A percentile compares a stretch with the other conserved stretches of the same genome.
Conservation (phyloP, 768 basidiomycete genomes). For the Serendipita vermifera region DNA sequence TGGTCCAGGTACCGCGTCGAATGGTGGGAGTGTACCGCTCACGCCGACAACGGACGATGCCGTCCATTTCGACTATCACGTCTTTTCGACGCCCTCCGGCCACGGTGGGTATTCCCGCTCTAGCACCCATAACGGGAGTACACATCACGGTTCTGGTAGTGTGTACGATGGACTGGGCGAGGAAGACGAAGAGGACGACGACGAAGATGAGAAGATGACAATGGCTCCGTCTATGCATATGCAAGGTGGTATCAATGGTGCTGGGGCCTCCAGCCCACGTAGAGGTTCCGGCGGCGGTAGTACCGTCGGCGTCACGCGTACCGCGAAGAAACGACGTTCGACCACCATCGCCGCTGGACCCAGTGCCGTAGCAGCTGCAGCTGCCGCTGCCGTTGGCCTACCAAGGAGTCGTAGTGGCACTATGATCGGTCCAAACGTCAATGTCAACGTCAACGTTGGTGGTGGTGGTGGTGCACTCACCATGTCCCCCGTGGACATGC, state of each 20-base stretch:
- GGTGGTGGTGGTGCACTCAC: background rate
- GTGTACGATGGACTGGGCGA: background rate
- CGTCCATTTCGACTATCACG: background rate
- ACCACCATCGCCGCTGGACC: conserved; percentile 2
- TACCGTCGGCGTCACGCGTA: background rate
- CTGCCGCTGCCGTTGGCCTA: background rate
- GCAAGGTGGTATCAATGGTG: no score
- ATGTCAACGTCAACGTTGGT: background rate
- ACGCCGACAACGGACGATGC: background rate
- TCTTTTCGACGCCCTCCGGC: no score
- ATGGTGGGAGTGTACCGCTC: conserved; percentile 5
- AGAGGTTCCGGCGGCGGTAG: no score
- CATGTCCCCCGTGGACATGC: background rate
- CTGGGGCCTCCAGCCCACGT: no score
- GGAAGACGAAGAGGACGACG: background rate
- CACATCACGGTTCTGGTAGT: no score
- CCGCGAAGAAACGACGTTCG: conserved; percentile 3
- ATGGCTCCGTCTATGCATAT: background rate
- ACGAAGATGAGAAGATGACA: background rate
- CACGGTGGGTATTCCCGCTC: no score
- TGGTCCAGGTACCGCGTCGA: background rate
- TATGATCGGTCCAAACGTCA: background rate
- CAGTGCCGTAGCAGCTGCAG: background rate
- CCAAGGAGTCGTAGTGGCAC: conserved; percentile 8
- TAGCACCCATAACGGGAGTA: no score